Percentiles rank a stretch among this genome's conserved stretches.
phyloP scores from a whole-genome alignment of 441 rosid species.

The Dalechampia spathulata region DNA sequence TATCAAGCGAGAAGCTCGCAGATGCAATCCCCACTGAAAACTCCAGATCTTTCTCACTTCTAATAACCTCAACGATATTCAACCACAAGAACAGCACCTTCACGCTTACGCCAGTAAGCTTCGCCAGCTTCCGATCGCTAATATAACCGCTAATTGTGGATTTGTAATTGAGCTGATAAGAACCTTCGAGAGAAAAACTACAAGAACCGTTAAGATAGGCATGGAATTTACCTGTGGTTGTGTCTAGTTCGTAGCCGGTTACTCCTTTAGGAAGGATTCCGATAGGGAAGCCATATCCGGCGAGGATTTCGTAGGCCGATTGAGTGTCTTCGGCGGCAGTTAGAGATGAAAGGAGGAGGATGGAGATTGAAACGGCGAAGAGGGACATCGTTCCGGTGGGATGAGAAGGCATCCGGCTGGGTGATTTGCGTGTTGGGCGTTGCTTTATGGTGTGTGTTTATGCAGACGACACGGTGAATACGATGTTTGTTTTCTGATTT shows the following conservation, averaged over 20 bases:
- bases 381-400: no score
- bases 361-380: constrained; percentile 10
- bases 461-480: not conserved
- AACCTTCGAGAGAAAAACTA: constrained; percentile 67
- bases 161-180: constrained; percentile 68
- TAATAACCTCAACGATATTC: constrained; percentile 68
- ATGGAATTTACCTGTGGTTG: constrained; percentile 44
- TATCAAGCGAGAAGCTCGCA: constrained; percentile 55
- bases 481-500: no score
- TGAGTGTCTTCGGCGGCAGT: constrained; percentile 17
- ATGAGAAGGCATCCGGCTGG: no score
- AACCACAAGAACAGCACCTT: constrained; percentile 77
- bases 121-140: constrained; percentile 39
- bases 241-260: constrained; percentile 50
- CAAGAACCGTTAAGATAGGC: constrained; percentile 58
- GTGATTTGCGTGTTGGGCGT: not conserved
- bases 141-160: constrained; percentile 58
- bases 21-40: constrained; percentile 90
- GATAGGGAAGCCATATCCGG: constrained; percentile 57
- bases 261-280: constrained; percentile 76
- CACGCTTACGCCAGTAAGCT: constrained; percentile 65
- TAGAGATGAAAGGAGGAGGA: constrained; percentile 15
- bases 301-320: constrained; percentile 53
- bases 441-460: not conserved
- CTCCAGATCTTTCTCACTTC: constrained; percentile 48